Conservation (phyloP, 495 filamentous ascomycete genomes). For the Podospora anserina region DNA sequence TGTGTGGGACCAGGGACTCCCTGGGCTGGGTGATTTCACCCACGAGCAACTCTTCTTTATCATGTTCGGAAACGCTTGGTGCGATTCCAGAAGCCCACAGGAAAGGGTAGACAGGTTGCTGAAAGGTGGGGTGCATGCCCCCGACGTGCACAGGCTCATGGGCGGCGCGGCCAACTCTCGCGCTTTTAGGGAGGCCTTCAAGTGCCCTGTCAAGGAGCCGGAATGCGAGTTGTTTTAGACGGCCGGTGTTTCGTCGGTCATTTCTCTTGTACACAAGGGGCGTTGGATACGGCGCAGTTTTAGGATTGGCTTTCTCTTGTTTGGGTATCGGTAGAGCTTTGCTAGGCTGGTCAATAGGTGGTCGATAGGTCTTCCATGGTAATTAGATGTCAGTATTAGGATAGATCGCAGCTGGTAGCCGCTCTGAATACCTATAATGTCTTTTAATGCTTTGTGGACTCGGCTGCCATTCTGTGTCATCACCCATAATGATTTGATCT, state of each 20-base stretch:
- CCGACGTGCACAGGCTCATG: constrained; percentile 57
- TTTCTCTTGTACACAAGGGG: neutral
- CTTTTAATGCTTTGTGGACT: no score
- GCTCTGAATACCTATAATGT: no score
- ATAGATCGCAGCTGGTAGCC: no score
- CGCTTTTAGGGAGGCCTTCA: constrained; percentile 65
- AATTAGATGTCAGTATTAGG: no score
- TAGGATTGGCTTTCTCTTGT: no score
- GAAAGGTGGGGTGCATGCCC: constrained; percentile 58
- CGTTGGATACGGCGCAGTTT: no score
- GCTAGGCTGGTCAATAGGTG: no score
- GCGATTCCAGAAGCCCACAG: constrained; percentile 59
- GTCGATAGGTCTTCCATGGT: no score
- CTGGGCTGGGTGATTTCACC: constrained; percentile 61
- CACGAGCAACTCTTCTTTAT: constrained; percentile 75
- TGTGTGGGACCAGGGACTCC: constrained; percentile 50
- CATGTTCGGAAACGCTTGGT: constrained; percentile 65
- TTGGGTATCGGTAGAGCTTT: no score
- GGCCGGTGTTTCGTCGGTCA: neutral
- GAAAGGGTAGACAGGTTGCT: constrained; percentile 55
- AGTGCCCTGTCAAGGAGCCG: constrained; percentile 61
- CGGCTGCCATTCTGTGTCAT: no score
- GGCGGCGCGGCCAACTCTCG: constrained; percentile 65
- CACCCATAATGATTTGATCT: no score
- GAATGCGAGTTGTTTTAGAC: constrained; percentile 66